Evolutionary conservation across 257 asterid species (phyloP), one percentile per base, ranked within the genome.

Genomic region (Capsicum rhomboideum): DNA sequence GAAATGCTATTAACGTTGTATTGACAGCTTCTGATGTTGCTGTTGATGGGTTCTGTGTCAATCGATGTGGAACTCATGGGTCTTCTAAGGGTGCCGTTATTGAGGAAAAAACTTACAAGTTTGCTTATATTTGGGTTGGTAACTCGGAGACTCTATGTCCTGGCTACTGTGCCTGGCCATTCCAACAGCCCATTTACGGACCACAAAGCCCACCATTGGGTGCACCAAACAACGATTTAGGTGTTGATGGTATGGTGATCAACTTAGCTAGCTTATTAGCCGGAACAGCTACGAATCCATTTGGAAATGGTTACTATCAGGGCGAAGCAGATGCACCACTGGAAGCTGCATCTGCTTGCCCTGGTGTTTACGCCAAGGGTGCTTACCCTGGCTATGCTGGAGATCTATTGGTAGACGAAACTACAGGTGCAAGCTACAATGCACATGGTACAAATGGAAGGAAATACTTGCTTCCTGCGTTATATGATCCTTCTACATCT

Each of bases 351-450:
- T 82, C 94, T 7, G 96, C 93, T 77, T 92, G 96, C 26, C 83
- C 91, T 0, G 96, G 94, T 3, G 83, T 92, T 6, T 92, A 88
- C 31, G 96, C 86, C 0, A 87, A 86, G 1, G 94, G 96, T 3
- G 93, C 96, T 14, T 92, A 89, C 75, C 96, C 96, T 3, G 96
- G 96, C 5, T 88, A 88, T 4, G 90, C 96, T 11, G 96, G 94
- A 1, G 84, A 91, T 55, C 40, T 92, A 78, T 83, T 91, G 83
- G 89, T 92, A 75, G 94, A 91, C 86, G 82, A 86, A 6, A 82
- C 93, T 9, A 92, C 84, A 2, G 92, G 93, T 67, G 92, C 90
- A 26, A 92, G 94, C 86, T 92, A 91, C 42, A 92, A 91, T 86
- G 94, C 94, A 53, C 81, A 64, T 1, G 93, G 96, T 34, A 78